These are phyloP conservation scores for Vinca minor DNA, from an alignment of 257 asterid genomes.

Conservation along the genomic window DNA sequence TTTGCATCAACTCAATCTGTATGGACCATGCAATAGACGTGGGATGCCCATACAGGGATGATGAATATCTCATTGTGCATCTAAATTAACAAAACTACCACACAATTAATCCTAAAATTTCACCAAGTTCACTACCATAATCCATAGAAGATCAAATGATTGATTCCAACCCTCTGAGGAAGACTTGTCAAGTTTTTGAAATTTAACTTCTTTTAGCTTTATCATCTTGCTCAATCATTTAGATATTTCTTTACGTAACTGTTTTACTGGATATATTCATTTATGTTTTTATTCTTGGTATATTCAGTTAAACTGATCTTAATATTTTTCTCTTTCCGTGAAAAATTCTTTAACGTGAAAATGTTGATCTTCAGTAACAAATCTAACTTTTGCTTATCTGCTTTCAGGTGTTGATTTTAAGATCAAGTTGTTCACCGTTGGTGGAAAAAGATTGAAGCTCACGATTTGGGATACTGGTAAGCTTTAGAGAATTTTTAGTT, in stretches of 20 bases:
- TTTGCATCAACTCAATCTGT: neutral
- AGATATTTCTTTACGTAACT: neutral
- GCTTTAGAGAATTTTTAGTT: conserved; percentile 2
- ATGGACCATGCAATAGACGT: too few species aligned
- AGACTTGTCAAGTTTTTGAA: too few species aligned
- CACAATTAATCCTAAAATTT: neutral
- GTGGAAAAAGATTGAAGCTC: conserved; percentile 76
- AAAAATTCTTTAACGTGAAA: neutral
- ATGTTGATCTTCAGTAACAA: too few species aligned
- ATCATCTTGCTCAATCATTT: neutral
- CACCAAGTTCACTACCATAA: neutral
- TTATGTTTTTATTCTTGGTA: neutral
- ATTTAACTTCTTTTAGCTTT: neutral
- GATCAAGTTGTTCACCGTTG: conserved; percentile 72
- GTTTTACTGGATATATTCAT: neutral
- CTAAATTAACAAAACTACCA: neutral
- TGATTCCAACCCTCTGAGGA: too few species aligned
- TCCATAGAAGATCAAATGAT: too few species aligned
- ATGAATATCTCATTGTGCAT: neutral
- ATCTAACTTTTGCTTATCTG: neutral
- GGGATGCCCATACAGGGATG: neutral
- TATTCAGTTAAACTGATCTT: neutral
- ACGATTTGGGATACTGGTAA: conserved; percentile 93
- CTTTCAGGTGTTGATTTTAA: conserved; percentile 79
- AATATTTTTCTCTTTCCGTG: neutral